These are phyloP conservation scores for Pestalotiopsis sp. DNA, from an alignment of 2,329 filamentous ascomycete genomes.

Conservation along the genomic window DNA sequence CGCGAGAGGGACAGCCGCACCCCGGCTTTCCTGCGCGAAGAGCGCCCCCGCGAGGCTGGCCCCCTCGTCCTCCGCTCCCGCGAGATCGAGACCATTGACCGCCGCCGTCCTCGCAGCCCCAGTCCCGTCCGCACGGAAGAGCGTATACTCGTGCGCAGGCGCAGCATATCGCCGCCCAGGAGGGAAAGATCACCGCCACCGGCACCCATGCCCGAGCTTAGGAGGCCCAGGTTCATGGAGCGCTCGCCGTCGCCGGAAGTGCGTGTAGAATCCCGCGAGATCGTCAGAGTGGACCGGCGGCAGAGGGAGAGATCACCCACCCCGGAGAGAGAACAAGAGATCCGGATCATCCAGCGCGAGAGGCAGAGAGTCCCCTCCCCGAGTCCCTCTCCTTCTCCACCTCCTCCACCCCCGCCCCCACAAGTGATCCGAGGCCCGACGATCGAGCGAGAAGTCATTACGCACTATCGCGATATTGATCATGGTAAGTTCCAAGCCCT, in stretches of 20 bases:
- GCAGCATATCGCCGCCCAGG: conserved; percentile 15
- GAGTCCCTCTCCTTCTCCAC: conserved; percentile 52
- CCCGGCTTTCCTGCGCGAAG: conserved; percentile 53
- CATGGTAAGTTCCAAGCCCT: conserved; percentile 61
- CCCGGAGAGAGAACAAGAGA: conserved; percentile 41
- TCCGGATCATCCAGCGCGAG: conserved; percentile 49
- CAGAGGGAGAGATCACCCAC: conserved; percentile 21
- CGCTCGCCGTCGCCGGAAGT: conserved; percentile 34
- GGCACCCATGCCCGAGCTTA: conserved; percentile 28
- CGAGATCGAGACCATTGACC: conserved; percentile 56
- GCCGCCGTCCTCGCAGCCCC: conserved; percentile 42
- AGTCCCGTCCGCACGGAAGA: conserved; percentile 42
- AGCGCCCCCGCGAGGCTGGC: conserved; percentile 49
- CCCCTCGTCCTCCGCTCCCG: conserved; percentile 55
- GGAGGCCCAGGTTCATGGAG: conserved; percentile 42
- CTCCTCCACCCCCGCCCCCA: conserved; percentile 58
- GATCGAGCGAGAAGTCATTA: conserved; percentile 86
- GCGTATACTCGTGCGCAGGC: conserved; percentile 33
- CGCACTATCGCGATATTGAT: conserved; percentile 83
- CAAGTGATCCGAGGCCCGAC: conserved; percentile 72
- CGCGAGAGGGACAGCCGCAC: conserved; percentile 43
- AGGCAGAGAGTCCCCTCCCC: conserved; percentile 44
- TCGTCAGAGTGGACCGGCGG: conserved; percentile 4
- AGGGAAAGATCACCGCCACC: conserved; percentile 42
- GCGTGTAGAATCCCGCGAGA: conserved; percentile 13